Base-by-base conservation (phyloP, 768 basidiomycete species). In the Boletus subcaerulescens region DNA sequence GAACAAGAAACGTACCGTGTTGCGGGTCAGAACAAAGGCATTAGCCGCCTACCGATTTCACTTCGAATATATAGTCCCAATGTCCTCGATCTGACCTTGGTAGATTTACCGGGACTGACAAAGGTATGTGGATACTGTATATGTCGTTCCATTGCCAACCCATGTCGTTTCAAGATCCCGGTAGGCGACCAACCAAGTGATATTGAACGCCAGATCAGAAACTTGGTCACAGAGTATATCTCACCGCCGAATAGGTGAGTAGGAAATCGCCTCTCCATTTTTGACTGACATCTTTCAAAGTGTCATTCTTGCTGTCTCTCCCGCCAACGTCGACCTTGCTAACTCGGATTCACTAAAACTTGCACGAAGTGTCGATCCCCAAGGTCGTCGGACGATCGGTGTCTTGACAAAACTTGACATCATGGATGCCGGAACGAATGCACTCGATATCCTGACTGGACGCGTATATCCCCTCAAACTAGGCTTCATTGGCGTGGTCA, bases 341-440 rank as follows among this genome's bases (percentile, higher is more conserved):
- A 99, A 98, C 71, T 98, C 97, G 0, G 97, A 98, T 70, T 89
- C 97, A 3, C 83, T 99, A 56, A 98, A 98, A 71, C 87, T 99
- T 35, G 97, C 96, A 12, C 89, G 97, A 43, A 84, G 86, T 12
- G 93, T 98, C 45, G 97, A 99, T 65, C 91, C 96, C 0, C 93
- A 97, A 72, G 95, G 96, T 12, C 85, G 97, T 31, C 85, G 97
- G 31, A 99, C 97, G 13, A 93, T 98, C 52, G 97, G 97, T 48
- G 90, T 99, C 18, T 79, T 99, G 48, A 96, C 96, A 14, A 99
- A 99, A 73, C 83, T 98, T 33, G 97, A 99, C 74, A 81, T 99
- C 44, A 99, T 99, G 97, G 97, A 98, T 65, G 95, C 95, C 7
- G 97, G 97, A 29, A 99, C 97, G 35, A 98, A 99, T 70, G 97